phyloP scores from a whole-genome alignment of 2,329 filamentous ascomycete genomes.

The Chrysoporthe austroafricana region DNA sequence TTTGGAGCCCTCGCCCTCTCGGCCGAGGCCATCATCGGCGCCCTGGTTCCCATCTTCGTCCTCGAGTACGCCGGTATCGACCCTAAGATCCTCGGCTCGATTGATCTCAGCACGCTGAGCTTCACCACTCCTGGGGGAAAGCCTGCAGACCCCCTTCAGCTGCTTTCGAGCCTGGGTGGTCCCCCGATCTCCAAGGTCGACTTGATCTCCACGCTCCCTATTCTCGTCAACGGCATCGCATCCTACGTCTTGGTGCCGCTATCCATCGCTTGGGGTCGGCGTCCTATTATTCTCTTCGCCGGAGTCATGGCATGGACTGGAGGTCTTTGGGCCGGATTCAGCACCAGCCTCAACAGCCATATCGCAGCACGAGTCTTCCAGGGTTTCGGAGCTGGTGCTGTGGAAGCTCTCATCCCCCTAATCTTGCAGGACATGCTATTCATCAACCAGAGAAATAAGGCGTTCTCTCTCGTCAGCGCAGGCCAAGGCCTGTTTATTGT shows the following conservation, averaged over 20 bases:
- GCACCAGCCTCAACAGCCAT: slow-evolving; percentile 30
- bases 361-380: slow-evolving; percentile 33
- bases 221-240: slow-evolving; percentile 33
- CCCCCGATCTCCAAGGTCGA: slow-evolving; percentile 31
- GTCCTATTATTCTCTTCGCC: slow-evolving; percentile 32
- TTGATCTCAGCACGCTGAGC: slow-evolving; percentile 32
- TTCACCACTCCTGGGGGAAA: slow-evolving; percentile 23
- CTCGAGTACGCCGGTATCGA: slow-evolving; percentile 35
- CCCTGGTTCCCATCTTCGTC: slow-evolving; percentile 33
- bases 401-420: slow-evolving; percentile 34
- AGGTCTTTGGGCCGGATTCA: slow-evolving; percentile 33
- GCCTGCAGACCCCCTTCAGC: slow-evolving; percentile 28
- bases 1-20: slow-evolving; percentile 33
- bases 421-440: slow-evolving; percentile 35
- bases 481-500: slow-evolving; percentile 32
- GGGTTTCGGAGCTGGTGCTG: slow-evolving; percentile 32
- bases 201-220: slow-evolving; percentile 32
- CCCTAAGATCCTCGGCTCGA: slow-evolving; percentile 29
- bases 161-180: slow-evolving; percentile 29
- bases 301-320: slow-evolving; percentile 32
- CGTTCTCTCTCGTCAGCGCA: slow-evolving; percentile 31
- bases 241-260: slow-evolving; percentile 33
- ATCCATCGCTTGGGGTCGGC: slow-evolving; percentile 32
- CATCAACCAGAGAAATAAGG: slow-evolving; percentile 34
- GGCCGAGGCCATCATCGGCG: slow-evolving; percentile 32